These are phyloP conservation scores for Ocimum tenuiflorum DNA, from an alignment of 257 asterid species.

Conservation along the genomic window DNA sequence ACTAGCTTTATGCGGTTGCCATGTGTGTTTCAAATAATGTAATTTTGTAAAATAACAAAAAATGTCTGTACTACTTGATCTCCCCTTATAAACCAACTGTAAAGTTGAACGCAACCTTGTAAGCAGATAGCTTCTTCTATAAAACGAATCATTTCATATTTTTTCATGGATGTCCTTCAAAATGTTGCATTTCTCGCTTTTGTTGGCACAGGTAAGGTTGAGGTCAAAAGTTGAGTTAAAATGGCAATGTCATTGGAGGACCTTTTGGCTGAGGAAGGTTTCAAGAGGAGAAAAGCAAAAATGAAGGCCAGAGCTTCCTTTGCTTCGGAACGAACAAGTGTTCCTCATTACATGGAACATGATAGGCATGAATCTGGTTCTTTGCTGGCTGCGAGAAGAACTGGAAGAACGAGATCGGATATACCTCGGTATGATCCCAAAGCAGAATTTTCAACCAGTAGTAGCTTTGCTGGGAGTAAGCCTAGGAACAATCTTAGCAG, in stretches of 20 bases:
- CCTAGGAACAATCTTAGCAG: conserved; percentile 23
- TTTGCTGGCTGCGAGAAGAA: conserved; percentile 28
- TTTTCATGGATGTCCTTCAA: neutral
- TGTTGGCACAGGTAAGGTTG: conserved; percentile 8
- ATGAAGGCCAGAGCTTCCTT: conserved; percentile 36
- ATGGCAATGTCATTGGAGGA: conserved; percentile 78
- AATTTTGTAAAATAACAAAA: neutral
- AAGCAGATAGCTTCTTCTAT: neutral
- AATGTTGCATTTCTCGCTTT: neutral
- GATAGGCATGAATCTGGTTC: conserved; percentile 25
- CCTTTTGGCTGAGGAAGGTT: conserved; percentile 65
- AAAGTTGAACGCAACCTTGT: neutral
- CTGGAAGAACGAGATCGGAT: conserved; percentile 50
- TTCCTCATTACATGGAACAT: conserved; percentile 19
- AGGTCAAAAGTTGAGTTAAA: neutral
- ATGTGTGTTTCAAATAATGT: neutral
- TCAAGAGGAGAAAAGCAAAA: conserved; percentile 43
- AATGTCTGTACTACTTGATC: neutral
- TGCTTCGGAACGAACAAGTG: conserved; percentile 29
- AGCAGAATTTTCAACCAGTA: conserved; percentile 32
- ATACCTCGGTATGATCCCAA: conserved; percentile 33
- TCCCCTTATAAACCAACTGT: too few species aligned
- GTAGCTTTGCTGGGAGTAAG: conserved; percentile 30
- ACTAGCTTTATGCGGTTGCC: neutral
- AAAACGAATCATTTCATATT: neutral